A percentile compares a stretch with the other conserved stretches of the same genome.
These are phyloP conservation scores for Cryptomeria japonica DNA, from an alignment of 75 land plant genomes.

Conservation along the genomic window DNA sequence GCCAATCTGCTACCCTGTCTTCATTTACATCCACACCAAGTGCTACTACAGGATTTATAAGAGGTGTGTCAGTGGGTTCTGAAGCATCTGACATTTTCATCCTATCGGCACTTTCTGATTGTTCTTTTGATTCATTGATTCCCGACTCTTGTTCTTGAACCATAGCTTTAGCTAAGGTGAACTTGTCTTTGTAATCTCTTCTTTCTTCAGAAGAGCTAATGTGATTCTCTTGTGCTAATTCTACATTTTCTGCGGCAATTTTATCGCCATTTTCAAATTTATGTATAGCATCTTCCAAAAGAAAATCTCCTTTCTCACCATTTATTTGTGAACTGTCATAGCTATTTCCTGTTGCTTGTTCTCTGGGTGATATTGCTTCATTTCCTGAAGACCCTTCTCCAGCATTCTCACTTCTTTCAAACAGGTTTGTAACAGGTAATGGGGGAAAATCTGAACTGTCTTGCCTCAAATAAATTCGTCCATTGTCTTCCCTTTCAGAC, in stretches of 20 bases:
- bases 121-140: slow-evolving; percentile 11
- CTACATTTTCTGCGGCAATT: neutral
- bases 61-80: slow-evolving; percentile 9
- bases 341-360: slow-evolving; percentile 7
- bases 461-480: slow-evolving; percentile 14
- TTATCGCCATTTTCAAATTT: neutral
- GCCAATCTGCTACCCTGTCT: slow-evolving; percentile 84
- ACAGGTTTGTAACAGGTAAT: slow-evolving; percentile 64
- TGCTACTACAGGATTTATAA: slow-evolving; percentile 24
- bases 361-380: slow-evolving; percentile 10
- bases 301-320: neutral
- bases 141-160: slow-evolving; percentile 3
- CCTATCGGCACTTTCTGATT: slow-evolving; percentile 17
- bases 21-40: slow-evolving; percentile 31
- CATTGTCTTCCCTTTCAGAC: slow-evolving; percentile 19
- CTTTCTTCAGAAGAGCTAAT: neutral
- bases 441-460: slow-evolving; percentile 55
- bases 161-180: slow-evolving; percentile 18
- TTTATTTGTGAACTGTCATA: slow-evolving; percentile 10
- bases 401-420: slow-evolving; percentile 28
- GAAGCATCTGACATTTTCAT: slow-evolving; percentile 48
- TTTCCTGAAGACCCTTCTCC: slow-evolving; percentile 12
- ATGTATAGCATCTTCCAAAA: neutral
- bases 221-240: neutral
- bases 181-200: neutral